These are phyloP conservation scores for Candida dendrica DNA, from an alignment of 805 yeast species.

Conservation along the genomic window DNA sequence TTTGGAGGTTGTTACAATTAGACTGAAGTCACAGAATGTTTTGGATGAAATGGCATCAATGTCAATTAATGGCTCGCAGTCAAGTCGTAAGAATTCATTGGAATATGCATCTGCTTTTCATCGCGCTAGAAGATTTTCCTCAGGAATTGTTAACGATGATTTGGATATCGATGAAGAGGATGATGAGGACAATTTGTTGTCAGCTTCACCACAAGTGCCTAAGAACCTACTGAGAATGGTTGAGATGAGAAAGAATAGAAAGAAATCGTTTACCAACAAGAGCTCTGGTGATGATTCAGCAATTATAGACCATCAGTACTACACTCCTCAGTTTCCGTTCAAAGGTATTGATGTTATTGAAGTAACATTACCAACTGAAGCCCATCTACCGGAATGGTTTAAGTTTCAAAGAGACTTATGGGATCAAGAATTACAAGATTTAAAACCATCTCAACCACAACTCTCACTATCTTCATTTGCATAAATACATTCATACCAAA, in stretches of 20 bases:
- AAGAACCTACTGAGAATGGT: slow-evolving; percentile 48
- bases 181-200: slow-evolving; percentile 25
- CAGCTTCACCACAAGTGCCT: slow-evolving; percentile 68
- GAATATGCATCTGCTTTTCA: slow-evolving; percentile 15
- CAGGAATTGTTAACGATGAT: slow-evolving; percentile 5
- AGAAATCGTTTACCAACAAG: slow-evolving; percentile 3
- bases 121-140: slow-evolving; percentile 7
- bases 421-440: slow-evolving; percentile 35
- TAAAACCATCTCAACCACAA: background rate
- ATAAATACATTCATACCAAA: no score
- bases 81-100: slow-evolving; percentile 14
- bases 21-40: slow-evolving; percentile 30
- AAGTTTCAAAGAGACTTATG: slow-evolving; percentile 53
- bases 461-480: background rate
- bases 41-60: no score
- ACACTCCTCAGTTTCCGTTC: slow-evolving; percentile 11
- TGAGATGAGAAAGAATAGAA: slow-evolving; percentile 34
- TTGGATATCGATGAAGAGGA: slow-evolving; percentile 15
- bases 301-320: slow-evolving; percentile 7
- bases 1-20: slow-evolving; percentile 62
- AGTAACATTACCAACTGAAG: slow-evolving; percentile 45
- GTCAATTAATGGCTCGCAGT: background rate
- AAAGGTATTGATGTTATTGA: slow-evolving; percentile 11
- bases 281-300: background rate
- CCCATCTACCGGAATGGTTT: slow-evolving; percentile 73